Conservation (phyloP, 495 filamentous ascomycete species). For the Tuber melanosporum region DNA sequence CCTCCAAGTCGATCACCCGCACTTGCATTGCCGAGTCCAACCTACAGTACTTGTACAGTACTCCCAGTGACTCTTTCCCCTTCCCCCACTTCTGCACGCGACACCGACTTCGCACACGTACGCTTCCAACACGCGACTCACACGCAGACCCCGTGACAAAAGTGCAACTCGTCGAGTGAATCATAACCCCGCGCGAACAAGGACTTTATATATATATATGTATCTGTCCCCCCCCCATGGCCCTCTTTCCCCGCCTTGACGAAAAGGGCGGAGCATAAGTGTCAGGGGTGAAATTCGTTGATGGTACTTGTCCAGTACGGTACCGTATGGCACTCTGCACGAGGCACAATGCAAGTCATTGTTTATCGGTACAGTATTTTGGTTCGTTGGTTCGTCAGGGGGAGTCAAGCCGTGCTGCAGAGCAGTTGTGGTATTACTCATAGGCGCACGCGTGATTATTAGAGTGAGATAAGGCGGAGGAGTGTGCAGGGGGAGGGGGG, state of each 20-base stretch:
- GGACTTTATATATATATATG: neutral
- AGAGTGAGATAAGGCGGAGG: neutral
- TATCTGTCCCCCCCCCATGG: neutral
- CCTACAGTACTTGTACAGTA: neutral
- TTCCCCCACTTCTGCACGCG: neutral
- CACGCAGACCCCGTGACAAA: conserved; percentile 2
- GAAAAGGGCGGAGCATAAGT: neutral
- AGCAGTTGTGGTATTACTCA: neutral
- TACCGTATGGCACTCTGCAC: neutral
- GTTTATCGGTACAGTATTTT: neutral
- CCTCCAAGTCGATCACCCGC: conserved; percentile 1
- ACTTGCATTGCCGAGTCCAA: neutral
- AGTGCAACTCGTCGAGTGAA: neutral
- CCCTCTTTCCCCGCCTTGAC: neutral
- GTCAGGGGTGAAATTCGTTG: neutral
- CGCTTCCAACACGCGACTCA: neutral
- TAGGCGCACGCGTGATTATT: neutral
- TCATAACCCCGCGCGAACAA: neutral
- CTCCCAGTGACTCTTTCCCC: neutral
- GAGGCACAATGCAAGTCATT: neutral
- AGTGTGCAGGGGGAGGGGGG: neutral
- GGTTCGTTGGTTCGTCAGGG: neutral
- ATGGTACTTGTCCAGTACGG: neutral
- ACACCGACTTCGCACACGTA: neutral
- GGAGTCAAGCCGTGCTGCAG: neutral